Evolutionary conservation across 306 rosid genomes (phyloP), one percentile per base, ranked within the genome.

Genomic region (Bauhinia variegata): DNA sequence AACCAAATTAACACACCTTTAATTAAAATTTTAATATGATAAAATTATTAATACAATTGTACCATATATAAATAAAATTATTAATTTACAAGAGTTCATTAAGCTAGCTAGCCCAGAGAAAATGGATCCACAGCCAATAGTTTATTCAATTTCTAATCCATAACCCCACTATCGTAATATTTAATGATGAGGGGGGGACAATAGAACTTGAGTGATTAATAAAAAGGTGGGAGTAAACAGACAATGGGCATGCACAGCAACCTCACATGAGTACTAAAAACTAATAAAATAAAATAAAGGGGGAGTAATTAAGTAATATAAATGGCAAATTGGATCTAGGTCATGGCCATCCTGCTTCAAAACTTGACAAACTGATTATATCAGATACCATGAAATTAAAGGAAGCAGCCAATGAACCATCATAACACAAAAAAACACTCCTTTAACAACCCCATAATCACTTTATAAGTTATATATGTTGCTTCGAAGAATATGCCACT

Each of bases 381-480:
- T 34, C 18, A 39, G 28, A 17, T 39, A 59, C 51, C 50, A 73
- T 37, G 44, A 15, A 30, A 10, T 32, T 62, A 63, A 82, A 75
- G 67, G 72, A 34, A 55, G 71, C 77, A 28, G 43, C 65, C 79
- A 82, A 60, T 72, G 18, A 75, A 67, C 54, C 34, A 48, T 68
- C 67, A 77, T 38, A 52, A 5, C 72, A 58, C 41, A 42, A 58
- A 68, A 75, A 67, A 67, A 73, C 54, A 31, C n/a, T 31, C 17
- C 72, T 75, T 63, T 60, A 77, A 61, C 74, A 78, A 65, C 86
- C 84, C 83, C 79, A 81, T 64, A 60, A 71, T 64, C 78, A 61
- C 59, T 65, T 65, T 37, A 62, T 63, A 77, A 65, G 48, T 60
- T 59, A 43, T 60, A n/a, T 4, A 37, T 57, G 32, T 23, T 59